Evolutionary conservation across 176 grass and related monocot species (phyloP), one percentile per base, ranked within the genome.

Genomic region (Chloris gayana): DNA sequence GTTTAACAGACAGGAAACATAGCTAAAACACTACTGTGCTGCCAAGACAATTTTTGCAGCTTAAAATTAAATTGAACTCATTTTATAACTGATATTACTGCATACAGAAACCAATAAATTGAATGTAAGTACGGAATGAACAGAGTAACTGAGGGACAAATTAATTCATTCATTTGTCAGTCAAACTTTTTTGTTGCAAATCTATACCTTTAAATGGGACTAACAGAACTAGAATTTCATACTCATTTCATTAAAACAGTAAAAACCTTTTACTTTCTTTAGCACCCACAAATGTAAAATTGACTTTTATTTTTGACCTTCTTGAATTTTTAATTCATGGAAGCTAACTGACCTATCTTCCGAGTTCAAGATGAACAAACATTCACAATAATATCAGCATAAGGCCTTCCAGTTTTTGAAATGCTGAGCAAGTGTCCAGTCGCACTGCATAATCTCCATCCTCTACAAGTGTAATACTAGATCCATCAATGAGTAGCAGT

Each of bases 401-500:
- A 72, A 87, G 58, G 67, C 81, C 85, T 65, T 56, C 30, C 72
- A 85, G 80, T 85, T 53, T 72, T 62, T 49, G 60, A 72, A 82
- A 56, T 77, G 74, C 64, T 91, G 85, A 86, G 83, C 82, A 45
- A 63, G 69, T 14, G 64, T 88, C 46, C 70, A 84, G 77, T 86
- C 54, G 49, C 75, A 80, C 65, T 86, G 74, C 41, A 90, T 32
- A n/a, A n/a, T n/a, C n/a, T n/a, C n/a, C n/a, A n/a, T n/a, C n/a
- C n/a, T n/a, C n/a, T n/a, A 78, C 67, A 84, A 44, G 29, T 73
- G 79, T n/a, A 76, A 87, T 4, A 80, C 69, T 57, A 85, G 69
- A 65, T 88, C 85, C 51, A 89, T 41, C 53, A 94, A 94, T 47
- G 71, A 74, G 74, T 88, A 68, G 63, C 85, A 63, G 69, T 88